phyloP scores from a whole-genome alignment of 2,329 filamentous ascomycete species.

The Talaromyces atroroseus region DNA sequence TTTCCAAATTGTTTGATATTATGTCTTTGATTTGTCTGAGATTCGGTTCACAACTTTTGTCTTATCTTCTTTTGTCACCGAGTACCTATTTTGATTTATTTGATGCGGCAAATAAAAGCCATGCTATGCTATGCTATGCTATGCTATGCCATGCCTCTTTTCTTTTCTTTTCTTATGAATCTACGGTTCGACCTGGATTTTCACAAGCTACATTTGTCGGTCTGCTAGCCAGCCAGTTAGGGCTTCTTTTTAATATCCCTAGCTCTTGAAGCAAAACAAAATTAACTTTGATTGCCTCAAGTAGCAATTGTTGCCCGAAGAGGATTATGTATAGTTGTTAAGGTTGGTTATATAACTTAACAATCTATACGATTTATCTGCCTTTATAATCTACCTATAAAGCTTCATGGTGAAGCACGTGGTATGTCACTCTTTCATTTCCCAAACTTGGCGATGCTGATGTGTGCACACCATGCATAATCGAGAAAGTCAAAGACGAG shows the following conservation, averaged over 20 bases:
- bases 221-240: not conserved
- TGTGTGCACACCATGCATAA: too few relatives aligned
- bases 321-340: too few relatives aligned
- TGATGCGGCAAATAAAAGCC: constrained; percentile 1
- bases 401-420: too few relatives aligned
- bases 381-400: too few relatives aligned
- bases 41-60: not conserved
- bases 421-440: too few relatives aligned
- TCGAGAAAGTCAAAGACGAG: too few relatives aligned
- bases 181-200: not conserved
- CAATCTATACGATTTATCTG: too few relatives aligned
- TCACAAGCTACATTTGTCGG: too few relatives aligned
- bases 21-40: not conserved
- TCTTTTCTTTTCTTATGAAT: not conserved
- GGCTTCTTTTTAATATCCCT: not conserved
- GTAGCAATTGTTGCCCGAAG: too few relatives aligned
- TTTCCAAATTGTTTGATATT: not conserved
- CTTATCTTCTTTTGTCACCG: not conserved
- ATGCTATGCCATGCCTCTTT: not conserved
- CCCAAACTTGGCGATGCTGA: too few relatives aligned
- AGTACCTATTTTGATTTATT: not conserved
- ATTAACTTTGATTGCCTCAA: too few relatives aligned
- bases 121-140: not conserved
- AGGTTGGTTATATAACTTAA: too few relatives aligned
- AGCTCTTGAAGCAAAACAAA: not conserved